These are phyloP conservation scores for Fusarium concolor DNA, from an alignment of 2,329 filamentous ascomycete genomes.

Conservation along the genomic window DNA sequence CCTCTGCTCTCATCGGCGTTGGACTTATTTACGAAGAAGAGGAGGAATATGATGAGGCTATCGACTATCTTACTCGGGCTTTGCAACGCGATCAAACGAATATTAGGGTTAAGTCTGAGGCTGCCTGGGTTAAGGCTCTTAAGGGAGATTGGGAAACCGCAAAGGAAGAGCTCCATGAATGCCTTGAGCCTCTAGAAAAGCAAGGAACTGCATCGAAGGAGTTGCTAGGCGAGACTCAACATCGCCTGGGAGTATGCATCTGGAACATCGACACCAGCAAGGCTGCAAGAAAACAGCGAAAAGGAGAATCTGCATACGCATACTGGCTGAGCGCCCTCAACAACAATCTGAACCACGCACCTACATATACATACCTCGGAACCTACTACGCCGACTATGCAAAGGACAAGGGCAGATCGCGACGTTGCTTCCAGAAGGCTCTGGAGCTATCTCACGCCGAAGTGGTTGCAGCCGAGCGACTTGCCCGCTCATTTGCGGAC, in stretches of 20 bases:
- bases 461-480: constrained; percentile 84
- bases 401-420: constrained; percentile 85
- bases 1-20: constrained; percentile 85
- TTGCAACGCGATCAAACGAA: constrained; percentile 78
- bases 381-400: constrained; percentile 92
- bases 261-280: constrained; percentile 86
- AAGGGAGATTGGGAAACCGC: constrained; percentile 79
- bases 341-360: constrained; percentile 87
- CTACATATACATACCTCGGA: constrained; percentile 90
- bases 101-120: constrained; percentile 82
- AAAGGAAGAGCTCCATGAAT: constrained; percentile 75
- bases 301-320: constrained; percentile 76
- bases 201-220: constrained; percentile 69
- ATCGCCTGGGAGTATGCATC: constrained; percentile 86
- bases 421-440: constrained; percentile 96
- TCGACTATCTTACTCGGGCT: constrained; percentile 83
- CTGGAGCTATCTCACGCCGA: constrained; percentile 92
- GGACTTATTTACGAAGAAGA: constrained; percentile 94
- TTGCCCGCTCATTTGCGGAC: constrained; percentile 88
- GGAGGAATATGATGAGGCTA: constrained; percentile 84
- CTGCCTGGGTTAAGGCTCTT: constrained; percentile 91
- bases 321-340: constrained; percentile 87
- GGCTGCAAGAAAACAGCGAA: constrained; percentile 80
- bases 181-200: constrained; percentile 72
- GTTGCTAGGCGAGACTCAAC: constrained; percentile 85